Evolutionary conservation across 441 rosid species (phyloP), one percentile per base, ranked within the genome.

Genomic region (Euphorbia celastroides): DNA sequence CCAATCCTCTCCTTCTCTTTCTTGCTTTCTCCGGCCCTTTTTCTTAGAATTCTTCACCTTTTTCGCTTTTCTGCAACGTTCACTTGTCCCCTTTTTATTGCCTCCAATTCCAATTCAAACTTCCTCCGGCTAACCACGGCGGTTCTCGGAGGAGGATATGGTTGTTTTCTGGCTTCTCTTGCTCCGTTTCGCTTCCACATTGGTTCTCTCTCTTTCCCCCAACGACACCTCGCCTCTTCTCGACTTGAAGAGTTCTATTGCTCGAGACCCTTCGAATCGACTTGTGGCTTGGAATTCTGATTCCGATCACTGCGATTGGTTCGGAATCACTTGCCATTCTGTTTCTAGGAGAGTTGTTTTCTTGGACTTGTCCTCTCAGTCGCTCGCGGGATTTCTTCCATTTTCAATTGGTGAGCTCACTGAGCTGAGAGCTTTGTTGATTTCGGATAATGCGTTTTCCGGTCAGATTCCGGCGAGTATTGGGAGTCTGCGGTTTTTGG

Each of bases 401-500:
- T 73, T 55, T 31, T 70, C 84, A 10, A 65, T 84, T 10, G 79
- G 72, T 8, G 57, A 78, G 48, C 75, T 84, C 26, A 32, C 79
- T 13, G 71, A 75, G 55, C 81, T 84, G 5, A 78, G 74, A 30
- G 46, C 52, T 36, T 67, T 87, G 67, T 75, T 83, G 11, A 48
- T 87, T 59, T 55, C 88, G 19, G 70, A 78, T 70, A 75, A 74
- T 55, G 69, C 25, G 3, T 78, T 87, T 71, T 77, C 76, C 52
- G 93, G 90, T 20, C 74, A 70, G 82, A 85, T 87, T 67, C 86
- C 93, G 12, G 74, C 26, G 8, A 69, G 48, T 60, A 32, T 87
- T 28, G 75, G 76, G 27, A 70, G 57, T 46, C 84, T 87, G 12
- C 73, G 31, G 71, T 68, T 61, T 59, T 77, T 87, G 36, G 79